Evolutionary conservation across 1,139 yeast species (phyloP).

Genomic region (Suhomyces guaymorum): DNA sequence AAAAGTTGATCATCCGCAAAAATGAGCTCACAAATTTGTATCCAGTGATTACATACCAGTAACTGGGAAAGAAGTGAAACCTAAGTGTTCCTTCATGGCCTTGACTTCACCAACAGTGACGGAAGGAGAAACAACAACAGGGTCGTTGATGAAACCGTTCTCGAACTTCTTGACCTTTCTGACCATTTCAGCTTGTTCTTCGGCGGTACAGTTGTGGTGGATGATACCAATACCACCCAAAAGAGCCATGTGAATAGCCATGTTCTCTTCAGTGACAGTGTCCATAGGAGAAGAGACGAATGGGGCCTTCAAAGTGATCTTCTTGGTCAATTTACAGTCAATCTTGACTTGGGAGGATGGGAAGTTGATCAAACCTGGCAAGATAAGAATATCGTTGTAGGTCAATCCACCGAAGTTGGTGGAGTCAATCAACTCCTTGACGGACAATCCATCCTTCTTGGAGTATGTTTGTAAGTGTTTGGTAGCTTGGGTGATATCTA

Average conservation of each 20-base stretch:
- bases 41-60: constrained; percentile 76
- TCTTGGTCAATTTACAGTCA: constrained; percentile 87
- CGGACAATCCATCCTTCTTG: constrained; percentile 82
- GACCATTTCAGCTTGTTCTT: constrained; percentile 98
- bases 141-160: constrained; percentile 95
- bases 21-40: constrained; percentile 27
- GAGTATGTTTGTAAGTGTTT: constrained; percentile 65
- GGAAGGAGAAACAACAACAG: constrained; percentile 78
- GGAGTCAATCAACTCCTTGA: constrained; percentile 85
- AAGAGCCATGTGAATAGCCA: constrained; percentile 99
- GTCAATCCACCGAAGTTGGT: constrained; percentile 92
- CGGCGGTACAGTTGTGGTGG: constrained; percentile 95
- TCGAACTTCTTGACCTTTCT: constrained; percentile 94
- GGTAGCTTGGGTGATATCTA: constrained; percentile 66
- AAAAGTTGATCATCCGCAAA: constrained; percentile 56
- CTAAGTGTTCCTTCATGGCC: constrained; percentile 66
- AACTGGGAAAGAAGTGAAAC: constrained; percentile 98
- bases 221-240: constrained; percentile 99
- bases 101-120: constrained; percentile 81
- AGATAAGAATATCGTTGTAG: constrained; percentile 90
- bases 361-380: constrained; percentile 93
- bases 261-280: constrained; percentile 93
- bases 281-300: constrained; percentile 99
- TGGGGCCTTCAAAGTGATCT: constrained; percentile 88
- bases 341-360: constrained; percentile 75